Evolutionary conservation across 305 asterid species (phyloP).

Genomic region (Lippia alba): DNA sequence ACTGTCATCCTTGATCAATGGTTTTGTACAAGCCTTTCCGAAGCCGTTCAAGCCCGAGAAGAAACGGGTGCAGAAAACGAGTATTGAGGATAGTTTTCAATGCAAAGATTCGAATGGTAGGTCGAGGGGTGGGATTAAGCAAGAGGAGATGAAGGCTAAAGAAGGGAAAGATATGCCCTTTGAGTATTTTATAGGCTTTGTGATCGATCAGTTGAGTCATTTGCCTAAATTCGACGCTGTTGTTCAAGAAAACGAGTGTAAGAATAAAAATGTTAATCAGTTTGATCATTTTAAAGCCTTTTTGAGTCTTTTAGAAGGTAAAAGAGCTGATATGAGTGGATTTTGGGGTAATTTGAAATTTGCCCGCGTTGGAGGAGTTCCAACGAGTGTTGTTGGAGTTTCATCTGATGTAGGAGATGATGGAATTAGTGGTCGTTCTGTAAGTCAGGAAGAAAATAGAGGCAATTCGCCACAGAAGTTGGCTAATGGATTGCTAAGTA

Average conservation of each 20-base stretch:
- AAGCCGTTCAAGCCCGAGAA: constrained; percentile 62
- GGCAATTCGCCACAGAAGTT: constrained; percentile 63
- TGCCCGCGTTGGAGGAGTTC: constrained; percentile 95
- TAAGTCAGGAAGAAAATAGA: constrained; percentile 61
- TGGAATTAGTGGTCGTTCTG: constrained; percentile 50
- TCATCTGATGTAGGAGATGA: constrained; percentile 67
- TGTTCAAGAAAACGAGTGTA: constrained; percentile 52
- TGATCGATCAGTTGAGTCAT: constrained; percentile 73
- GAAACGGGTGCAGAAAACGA: constrained; percentile 53
- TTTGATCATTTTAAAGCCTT: constrained; percentile 71
- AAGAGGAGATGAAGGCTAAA: constrained; percentile 47
- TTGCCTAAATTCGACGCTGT: constrained; percentile 65
- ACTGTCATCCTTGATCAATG: constrained; percentile 65
- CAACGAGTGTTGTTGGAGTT: constrained; percentile 74
- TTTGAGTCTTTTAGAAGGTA: constrained; percentile 72
- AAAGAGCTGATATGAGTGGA: constrained; percentile 79
- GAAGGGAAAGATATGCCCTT: constrained; percentile 65
- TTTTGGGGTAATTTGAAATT: constrained; percentile 79
- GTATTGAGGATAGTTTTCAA: constrained; percentile 38
- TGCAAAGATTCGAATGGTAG: constrained; percentile 36
- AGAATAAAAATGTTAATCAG: constrained; percentile 43
- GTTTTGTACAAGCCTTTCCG: constrained; percentile 79
- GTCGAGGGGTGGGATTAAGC: constrained; percentile 40
- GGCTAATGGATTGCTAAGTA: constrained; percentile 81
- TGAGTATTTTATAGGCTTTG: constrained; percentile 70